Evolutionary conservation across 345 rosid genomes (phyloP), one percentile per base, ranked within the genome.

Genomic region (Rhodamnia rubescens): DNA sequence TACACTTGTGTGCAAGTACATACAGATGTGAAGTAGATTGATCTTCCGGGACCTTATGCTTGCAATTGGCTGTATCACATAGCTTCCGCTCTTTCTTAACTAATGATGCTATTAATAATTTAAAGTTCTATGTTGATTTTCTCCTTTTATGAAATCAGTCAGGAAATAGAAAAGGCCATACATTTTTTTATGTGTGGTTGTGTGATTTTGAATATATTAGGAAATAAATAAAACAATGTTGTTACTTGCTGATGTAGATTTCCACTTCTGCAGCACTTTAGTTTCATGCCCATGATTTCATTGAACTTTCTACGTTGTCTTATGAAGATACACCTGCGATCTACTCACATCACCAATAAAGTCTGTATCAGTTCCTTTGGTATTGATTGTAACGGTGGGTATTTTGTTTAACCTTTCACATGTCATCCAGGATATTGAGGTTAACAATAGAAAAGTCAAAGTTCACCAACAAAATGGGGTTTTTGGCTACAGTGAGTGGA

Each of bases 391-490:
- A 69, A 36, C 42, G 51, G 49, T 51, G 5, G 18, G 29, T n/a
- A 5, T 27, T 64, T 32, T 69, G 78, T 69, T 69, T 69, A 69
- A 69, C 78, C 47, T 20, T 69, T 69, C 78, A 69, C 78, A 18
- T 69, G 42, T 69, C 78, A 69, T 69, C 78, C 89, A 97, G 98
- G 99, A 96, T 90, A 89, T 83, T 86, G 98, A 94, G 90, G 92
- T 94, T 85, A 96, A 96, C 87, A 92, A 92, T 85, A 92, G 99
- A 88, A 94, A 92, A 89, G 97, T 94, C 51, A 91, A 91, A 85
- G 94, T 94, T 59, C 98, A 90, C 86, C 86, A 83, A 55, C 82
- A 91, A 40, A 93, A 89, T 57, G 98, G 97, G 42, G 88, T 56
- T 86, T 96, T 95, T 74, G 86, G 87, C 84, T 82, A 50, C 4